Conservation (phyloP, 2,329 filamentous ascomycete species). For the Pestalotiopsis sp. region DNA sequence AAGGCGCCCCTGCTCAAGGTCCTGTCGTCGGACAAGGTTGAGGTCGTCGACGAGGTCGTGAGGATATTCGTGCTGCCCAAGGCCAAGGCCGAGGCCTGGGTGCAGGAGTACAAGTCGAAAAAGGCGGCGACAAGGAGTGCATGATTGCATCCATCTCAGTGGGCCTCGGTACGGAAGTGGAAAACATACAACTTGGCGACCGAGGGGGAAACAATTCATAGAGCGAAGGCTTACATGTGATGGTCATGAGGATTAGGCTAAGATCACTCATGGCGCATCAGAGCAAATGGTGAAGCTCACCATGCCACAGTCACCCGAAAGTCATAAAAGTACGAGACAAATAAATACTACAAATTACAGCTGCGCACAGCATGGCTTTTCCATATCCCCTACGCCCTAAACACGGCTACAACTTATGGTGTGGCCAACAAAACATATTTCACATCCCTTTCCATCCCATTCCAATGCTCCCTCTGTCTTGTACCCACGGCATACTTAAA, state of each 20-base stretch:
- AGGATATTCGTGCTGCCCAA: slow-evolving; percentile 82
- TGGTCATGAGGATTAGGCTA: no score
- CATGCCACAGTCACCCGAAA: background rate
- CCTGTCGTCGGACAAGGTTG: slow-evolving; percentile 75
- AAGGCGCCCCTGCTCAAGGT: slow-evolving; percentile 79
- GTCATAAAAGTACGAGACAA: background rate
- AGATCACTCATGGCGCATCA: no score
- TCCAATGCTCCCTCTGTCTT: background rate
- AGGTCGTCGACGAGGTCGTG: slow-evolving; percentile 85
- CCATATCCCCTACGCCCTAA: background rate
- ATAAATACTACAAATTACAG: background rate
- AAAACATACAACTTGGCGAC: slow-evolving; percentile 12
- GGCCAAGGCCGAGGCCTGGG: slow-evolving; percentile 71
- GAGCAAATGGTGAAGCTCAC: background rate
- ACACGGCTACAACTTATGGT: background rate
- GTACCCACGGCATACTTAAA: background rate
- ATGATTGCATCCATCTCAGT: slow-evolving; percentile 13
- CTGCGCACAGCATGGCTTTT: background rate
- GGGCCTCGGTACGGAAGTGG: slow-evolving; percentile 12
- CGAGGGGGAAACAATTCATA: no score
- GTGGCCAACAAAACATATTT: background rate
- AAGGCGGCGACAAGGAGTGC: slow-evolving; percentile 54
- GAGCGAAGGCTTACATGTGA: no score
- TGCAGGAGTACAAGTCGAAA: slow-evolving; percentile 81
- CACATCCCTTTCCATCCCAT: background rate